Conservation (phyloP, 108 stramenopile species). For the Nitzschia palea region DNA sequence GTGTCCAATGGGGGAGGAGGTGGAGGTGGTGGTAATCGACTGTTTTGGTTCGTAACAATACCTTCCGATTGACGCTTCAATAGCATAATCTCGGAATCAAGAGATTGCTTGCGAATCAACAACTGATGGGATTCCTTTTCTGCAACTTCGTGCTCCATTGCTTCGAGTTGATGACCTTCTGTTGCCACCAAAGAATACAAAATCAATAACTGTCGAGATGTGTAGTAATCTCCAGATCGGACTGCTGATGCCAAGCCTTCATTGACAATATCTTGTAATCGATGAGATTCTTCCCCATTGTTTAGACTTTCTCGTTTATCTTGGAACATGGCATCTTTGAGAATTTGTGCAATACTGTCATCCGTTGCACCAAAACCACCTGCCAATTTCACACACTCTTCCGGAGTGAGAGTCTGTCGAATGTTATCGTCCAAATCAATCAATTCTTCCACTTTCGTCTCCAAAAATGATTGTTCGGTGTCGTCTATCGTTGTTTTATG, state of each 20-base stretch:
- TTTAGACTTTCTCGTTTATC: conserved; percentile 50
- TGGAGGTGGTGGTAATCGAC: conserved; percentile 43
- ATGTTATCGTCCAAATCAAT: conserved; percentile 76
- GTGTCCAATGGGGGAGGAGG: conserved; percentile 92
- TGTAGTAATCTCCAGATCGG: conserved; percentile 81
- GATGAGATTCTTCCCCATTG: conserved; percentile 39
- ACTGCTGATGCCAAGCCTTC: conserved; percentile 84
- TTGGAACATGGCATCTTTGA: conserved; percentile 71
- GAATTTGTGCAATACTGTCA: conserved; percentile 74
- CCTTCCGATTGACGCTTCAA: conserved; percentile 7
- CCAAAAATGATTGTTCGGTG: conserved; percentile 56
- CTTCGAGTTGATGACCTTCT: conserved; percentile 33
- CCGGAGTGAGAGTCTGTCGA: conserved; percentile 65
- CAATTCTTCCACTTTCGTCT: conserved; percentile 85
- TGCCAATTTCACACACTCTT: conserved; percentile 51
- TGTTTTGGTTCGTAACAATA: conserved; percentile 19
- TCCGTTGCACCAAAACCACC: conserved; percentile 91
- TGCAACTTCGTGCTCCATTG: not conserved
- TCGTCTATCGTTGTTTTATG: conserved; percentile 73
- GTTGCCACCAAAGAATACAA: conserved; percentile 85
- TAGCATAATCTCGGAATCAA: conserved; percentile 30
- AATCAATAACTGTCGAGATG: conserved; percentile 81
- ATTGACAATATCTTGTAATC: conserved; percentile 87
- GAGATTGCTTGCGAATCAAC: conserved; percentile 6
- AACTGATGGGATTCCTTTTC: not conserved